Conservation (phyloP, 768 basidiomycete genomes). For the Pleurotus salmoneostramineus region DNA sequence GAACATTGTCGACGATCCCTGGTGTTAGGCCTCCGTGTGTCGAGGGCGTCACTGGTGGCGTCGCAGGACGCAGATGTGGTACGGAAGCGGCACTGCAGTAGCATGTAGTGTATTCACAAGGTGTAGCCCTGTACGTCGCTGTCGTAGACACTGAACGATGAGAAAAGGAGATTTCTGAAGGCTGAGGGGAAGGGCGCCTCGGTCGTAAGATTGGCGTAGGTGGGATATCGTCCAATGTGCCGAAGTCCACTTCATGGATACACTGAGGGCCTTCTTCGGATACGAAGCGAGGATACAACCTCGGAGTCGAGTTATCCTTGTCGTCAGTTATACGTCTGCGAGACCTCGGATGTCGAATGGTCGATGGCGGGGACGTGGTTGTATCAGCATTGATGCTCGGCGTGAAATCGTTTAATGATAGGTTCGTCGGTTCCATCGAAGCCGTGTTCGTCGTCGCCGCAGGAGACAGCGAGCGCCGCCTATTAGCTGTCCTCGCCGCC, state of each 20-base stretch:
- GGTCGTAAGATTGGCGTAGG: background rate
- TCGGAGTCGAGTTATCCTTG: background rate
- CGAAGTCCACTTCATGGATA: constrained; percentile 1
- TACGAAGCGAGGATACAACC: background rate
- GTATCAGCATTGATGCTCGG: constrained; percentile 1
- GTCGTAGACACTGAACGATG: background rate
- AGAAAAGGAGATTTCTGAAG: background rate
- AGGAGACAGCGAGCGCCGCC: background rate
- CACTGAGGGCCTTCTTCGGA: background rate
- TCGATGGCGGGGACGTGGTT: constrained; percentile 1
- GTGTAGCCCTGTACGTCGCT: background rate
- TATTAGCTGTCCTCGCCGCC: background rate
- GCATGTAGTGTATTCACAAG: constrained; percentile 1
- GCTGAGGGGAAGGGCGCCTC: background rate
- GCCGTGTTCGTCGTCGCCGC: background rate
- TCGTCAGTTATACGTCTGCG: background rate
- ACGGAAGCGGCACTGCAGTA: background rate
- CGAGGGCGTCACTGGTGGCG: background rate
- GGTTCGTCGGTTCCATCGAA: constrained; percentile 1
- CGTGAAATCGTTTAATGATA: background rate
- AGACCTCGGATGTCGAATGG: background rate
- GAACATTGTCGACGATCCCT: background rate
- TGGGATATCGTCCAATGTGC: too few species aligned
- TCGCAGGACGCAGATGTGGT: constrained; percentile 1
- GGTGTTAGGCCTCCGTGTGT: background rate